Evolutionary conservation across 495 filamentous ascomycete genomes (phyloP), one percentile per base, ranked within the genome.

Genomic region (Penicillium canescens): DNA sequence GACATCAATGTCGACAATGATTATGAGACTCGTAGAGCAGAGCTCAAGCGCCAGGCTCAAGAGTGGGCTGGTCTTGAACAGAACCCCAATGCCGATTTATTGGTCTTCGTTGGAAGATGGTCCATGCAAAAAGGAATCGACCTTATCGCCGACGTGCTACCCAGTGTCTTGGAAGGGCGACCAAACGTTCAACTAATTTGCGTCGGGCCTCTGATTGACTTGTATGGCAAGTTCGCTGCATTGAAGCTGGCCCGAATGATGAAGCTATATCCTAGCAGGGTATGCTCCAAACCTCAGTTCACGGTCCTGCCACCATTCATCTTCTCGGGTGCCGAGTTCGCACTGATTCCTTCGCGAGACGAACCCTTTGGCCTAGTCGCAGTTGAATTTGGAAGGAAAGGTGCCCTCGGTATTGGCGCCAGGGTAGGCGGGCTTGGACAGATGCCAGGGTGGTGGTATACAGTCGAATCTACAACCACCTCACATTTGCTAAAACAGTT

Each of bases 341-440:
- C 88, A 13, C 73, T 92, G 31, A 91, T 92, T 50, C 88, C 88
- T 6, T 89, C 86, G 14, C 82, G 88, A 52, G 88, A 92, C 55
- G 88, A 92, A 64, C 88, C 88, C 0, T 92, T 92, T 56, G 88
- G 88, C 26, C 69, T 92, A n/a, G 88, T 91, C 3, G 88, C 88
- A 28, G 88, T 91, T 40, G 88, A 91, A 61, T 91, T 91, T 57
- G 88, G 88, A 23, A 78, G 88, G 21, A 90, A 91, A 65, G 88
- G 88, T 38, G 88, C 88, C 12, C 75, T 91, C 13, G 87, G 88
- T 46, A 86, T 91, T 47, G 88, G 88, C 18, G 84, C 86, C 33
- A 68, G 79, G 44, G 78, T 82, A n/a, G 78, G 78, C 49, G 88
- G 88, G 23, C 75, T 91, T 28, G 88, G 88, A 3, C 84, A 89